Conservation (phyloP, 805 yeast species). For the Blastobotrys attinorum region DNA sequence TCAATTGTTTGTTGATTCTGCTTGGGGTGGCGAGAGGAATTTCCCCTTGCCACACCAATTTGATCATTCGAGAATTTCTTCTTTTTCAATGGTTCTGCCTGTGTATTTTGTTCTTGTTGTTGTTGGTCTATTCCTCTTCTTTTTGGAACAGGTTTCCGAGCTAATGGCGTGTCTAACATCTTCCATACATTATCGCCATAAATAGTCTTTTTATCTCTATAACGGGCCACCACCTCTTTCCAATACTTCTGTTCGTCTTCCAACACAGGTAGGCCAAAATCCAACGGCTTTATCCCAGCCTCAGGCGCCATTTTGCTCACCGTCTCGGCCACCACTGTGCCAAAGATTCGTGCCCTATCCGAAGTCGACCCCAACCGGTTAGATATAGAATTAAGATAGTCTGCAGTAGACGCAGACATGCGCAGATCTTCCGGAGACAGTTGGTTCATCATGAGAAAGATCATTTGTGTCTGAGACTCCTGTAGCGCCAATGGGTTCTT, state of each 20-base stretch:
- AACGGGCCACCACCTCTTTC: slow-evolving; percentile 5
- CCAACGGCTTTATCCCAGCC: slow-evolving; percentile 14
- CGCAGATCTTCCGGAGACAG: slow-evolving; percentile 3
- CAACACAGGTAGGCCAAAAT: slow-evolving; percentile 20
- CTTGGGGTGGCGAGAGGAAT: too few species aligned
- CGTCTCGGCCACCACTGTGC: slow-evolving; percentile 17
- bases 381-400: slow-evolving; percentile 16
- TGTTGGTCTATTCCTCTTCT: too few species aligned
- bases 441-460: slow-evolving; percentile 28
- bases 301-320: slow-evolving; percentile 19
- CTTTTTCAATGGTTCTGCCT: background rate
- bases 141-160: background rate
- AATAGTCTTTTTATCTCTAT: background rate
- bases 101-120: too few species aligned
- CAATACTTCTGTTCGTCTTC: slow-evolving; percentile 10
- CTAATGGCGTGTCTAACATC: background rate
- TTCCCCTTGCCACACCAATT: background rate
- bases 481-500: slow-evolving; percentile 38
- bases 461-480: slow-evolving; percentile 39
- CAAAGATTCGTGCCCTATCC: slow-evolving; percentile 17
- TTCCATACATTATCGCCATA: background rate
- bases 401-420: slow-evolving; percentile 11
- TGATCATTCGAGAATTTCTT: background rate
- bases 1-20: slow-evolving; percentile 9
- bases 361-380: slow-evolving; percentile 13